Percentiles rank a stretch among this genome's conserved stretches.
Evolutionary conservation across 352 stramenopile genomes (phyloP).

Genomic region (Elongisporangium anandrum): DNA sequence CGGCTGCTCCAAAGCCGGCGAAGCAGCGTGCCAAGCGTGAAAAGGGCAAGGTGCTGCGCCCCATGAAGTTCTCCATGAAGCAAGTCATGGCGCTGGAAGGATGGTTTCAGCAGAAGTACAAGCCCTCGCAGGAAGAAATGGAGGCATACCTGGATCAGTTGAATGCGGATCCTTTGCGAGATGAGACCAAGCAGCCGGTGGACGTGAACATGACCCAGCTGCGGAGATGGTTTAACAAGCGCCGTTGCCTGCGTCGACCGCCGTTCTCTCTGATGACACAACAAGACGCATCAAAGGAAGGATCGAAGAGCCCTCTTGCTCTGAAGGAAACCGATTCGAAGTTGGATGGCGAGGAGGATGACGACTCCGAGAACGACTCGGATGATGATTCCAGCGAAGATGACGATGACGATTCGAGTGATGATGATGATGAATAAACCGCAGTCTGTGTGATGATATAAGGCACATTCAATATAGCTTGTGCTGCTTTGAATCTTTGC

Average conservation of each 20-base stretch:
- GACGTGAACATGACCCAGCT: conserved; percentile 87
- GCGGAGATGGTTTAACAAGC: conserved; percentile 84
- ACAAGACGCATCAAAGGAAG: conserved; percentile 59
- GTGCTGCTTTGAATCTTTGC: background rate
- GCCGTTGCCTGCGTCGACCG: conserved; percentile 72
- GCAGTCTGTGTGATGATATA: conserved; percentile 1
- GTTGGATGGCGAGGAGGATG: conserved; percentile 17
- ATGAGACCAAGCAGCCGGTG: conserved; percentile 71
- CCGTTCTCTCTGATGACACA: conserved; percentile 83
- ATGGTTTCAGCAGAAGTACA: conserved; percentile 88
- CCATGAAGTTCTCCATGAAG: conserved; percentile 86
- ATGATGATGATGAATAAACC: conserved; percentile 27
- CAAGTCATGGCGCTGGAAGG: conserved; percentile 72
- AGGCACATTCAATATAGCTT: background rate
- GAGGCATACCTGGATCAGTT: conserved; percentile 64
- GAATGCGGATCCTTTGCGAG: conserved; percentile 65
- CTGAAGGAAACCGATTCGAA: conserved; percentile 23
- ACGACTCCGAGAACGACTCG: conserved; percentile 18
- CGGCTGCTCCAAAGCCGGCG: conserved; percentile 12
- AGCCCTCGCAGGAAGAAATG: conserved; percentile 76
- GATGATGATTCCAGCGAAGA: conserved; percentile 53
- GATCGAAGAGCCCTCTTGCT: conserved; percentile 32
- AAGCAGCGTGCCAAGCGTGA: conserved; percentile 41
- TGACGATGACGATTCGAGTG: conserved; percentile 41
- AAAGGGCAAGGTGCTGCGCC: conserved; percentile 60